Evolutionary conservation across 768 basidiomycete species (phyloP).

Genomic region (Cystobasidium onofrii): DNA sequence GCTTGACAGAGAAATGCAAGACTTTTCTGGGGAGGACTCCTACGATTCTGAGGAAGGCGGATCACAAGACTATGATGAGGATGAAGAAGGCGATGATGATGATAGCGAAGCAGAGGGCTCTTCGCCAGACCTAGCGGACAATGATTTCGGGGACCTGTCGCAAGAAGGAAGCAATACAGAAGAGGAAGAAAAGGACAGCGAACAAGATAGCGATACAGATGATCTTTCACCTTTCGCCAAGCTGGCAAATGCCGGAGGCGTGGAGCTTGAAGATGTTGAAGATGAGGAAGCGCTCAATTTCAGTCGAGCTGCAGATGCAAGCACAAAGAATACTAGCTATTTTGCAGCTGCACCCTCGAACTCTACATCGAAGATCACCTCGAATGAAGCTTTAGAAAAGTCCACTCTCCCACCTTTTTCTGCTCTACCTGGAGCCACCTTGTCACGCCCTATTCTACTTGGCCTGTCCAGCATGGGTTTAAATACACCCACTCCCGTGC

Average conservation of each 20-base stretch:
- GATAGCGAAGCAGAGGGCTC: conserved; percentile 31
- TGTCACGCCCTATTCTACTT: conserved; percentile 87
- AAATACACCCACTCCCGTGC: conserved; percentile 83
- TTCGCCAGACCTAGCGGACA: conserved; percentile 46
- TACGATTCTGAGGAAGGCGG: neutral
- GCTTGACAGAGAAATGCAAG: conserved; percentile 39
- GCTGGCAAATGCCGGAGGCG: conserved; percentile 30
- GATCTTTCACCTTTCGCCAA: conserved; percentile 34
- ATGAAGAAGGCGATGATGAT: conserved; percentile 32
- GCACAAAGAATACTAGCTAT: conserved; percentile 47
- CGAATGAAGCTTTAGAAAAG: conserved; percentile 29
- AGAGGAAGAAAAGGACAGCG: conserved; percentile 38
- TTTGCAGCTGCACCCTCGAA: conserved; percentile 36
- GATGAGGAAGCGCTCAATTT: conserved; percentile 37
- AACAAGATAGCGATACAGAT: conserved; percentile 43
- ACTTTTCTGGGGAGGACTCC: neutral
- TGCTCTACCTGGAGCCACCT: conserved; percentile 55
- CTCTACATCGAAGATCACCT: conserved; percentile 11
- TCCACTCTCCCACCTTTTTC: conserved; percentile 37
- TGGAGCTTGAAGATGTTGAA: conserved; percentile 38
- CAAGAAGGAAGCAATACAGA: conserved; percentile 38
- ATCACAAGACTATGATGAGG: conserved; percentile 31
- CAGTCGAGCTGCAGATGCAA: conserved; percentile 36
- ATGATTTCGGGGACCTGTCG: conserved; percentile 43
- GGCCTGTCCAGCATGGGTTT: conserved; percentile 74